Evolutionary conservation across 164 flowering plant genomes (phyloP).

Genomic region (Kingdonia uniflora): DNA sequence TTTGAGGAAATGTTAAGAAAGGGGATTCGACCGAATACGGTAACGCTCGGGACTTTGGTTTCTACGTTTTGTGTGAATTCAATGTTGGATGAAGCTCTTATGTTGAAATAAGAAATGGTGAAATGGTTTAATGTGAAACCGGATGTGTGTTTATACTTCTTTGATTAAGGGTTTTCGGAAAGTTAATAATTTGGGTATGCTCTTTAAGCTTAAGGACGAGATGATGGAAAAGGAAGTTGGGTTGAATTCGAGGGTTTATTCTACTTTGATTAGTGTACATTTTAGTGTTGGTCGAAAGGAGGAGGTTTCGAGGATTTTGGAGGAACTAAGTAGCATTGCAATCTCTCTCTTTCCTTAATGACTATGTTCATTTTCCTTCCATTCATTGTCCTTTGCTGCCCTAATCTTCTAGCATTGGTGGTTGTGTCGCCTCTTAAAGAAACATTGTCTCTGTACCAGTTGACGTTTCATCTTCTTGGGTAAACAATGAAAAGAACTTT

Average conservation of each 20-base stretch:
- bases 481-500: no score
- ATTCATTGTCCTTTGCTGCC: no score
- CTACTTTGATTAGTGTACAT: conserved; percentile 45
- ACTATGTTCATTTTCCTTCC: no score
- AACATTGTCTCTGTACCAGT: no score
- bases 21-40: conserved; percentile 36
- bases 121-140: conserved; percentile 27
- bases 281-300: conserved; percentile 40
- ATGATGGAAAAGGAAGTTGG: conserved; percentile 20
- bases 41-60: conserved; percentile 56
- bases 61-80: conserved; percentile 29
- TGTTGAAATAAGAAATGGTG: conserved; percentile 48
- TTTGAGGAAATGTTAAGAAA: conserved; percentile 57
- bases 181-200: conserved; percentile 30
- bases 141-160: conserved; percentile 33
- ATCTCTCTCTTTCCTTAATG: no score
- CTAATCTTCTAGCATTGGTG: no score
- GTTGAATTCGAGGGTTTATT: conserved; percentile 41
- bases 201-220: conserved; percentile 57
- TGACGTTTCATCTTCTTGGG: no score
- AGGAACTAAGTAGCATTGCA: conserved; percentile 2
- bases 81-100: conserved; percentile 42
- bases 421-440: no score
- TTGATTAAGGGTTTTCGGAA: conserved; percentile 57
- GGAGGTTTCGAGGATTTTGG: conserved; percentile 33